Base-by-base conservation (phyloP, 495 filamentous ascomycete species). In the Hyphodiscus hymeniophilus region DNA sequence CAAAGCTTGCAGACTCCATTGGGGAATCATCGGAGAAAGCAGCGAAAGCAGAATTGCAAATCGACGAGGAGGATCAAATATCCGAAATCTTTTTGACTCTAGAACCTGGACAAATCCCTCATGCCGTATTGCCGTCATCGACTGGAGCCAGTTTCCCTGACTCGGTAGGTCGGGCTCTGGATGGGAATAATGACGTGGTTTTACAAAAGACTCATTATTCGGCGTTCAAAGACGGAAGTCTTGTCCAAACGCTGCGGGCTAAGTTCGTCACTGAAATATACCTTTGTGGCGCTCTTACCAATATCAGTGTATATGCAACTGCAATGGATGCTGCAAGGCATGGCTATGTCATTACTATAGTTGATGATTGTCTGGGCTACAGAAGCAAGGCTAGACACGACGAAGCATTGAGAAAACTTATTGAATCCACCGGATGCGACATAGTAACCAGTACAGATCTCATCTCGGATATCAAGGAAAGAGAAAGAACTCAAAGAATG, bases 321-420 rank as follows among this genome's bases (percentile, higher is more conserved):
- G 91, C 89, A 18, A 68, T 94, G 39, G 92, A 96, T 58, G 92
- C 92, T 1, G 91, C 86, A 0, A 77, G 80, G 13, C 82, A 95
- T 61, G 92, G 92, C 11, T 83, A 92, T 54, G 75, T 79, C 20
- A 85, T 95, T 48, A 89, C 84, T 4, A 66, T 98, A 11, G 68
- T 98, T 22, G 84, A 91, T 39, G 89, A 98, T 60, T 96, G 91
- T 60, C 72, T 95, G 34, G 92, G 89, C 10, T 96, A 83, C 59
- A 81, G 90, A 33, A 80, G 70, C 56, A 74, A 81, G 44, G 64
- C 68, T 15, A 79, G 87, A 12, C 87, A 95, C 57, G 75, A 82
- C 39, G 77, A 82, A 60, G 84, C 92, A 2, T 69, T 96, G 53
- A 74, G 73, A 24, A 77, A 87, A 50, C 84, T 98, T 68, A 71